Conservation (phyloP, 345 rosid genomes). For the Eutrema yunnanense region DNA sequence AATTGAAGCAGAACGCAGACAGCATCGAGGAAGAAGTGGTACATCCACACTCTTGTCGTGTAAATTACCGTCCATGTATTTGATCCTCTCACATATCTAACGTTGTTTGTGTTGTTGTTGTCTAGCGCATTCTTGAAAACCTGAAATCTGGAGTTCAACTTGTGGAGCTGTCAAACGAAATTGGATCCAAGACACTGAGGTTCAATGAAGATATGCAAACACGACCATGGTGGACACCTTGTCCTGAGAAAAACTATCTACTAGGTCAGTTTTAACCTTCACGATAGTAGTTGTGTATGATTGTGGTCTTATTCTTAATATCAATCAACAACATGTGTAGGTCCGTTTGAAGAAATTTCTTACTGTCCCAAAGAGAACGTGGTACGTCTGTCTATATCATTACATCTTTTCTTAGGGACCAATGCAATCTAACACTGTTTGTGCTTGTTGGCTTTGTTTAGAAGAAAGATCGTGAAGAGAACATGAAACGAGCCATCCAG, state of each 20-base stretch:
- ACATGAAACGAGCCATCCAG: conserved; percentile 41
- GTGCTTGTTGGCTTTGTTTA: conserved; percentile 25
- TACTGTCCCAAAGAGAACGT: conserved; percentile 51
- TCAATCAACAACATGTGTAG: conserved; percentile 33
- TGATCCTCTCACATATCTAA: conserved; percentile 5
- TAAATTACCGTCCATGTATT: not conserved
- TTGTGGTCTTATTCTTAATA: not conserved
- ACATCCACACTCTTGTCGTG: not conserved
- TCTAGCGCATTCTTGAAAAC: conserved; percentile 67
- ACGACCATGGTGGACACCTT: conserved; percentile 98
- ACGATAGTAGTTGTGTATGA: not conserved
- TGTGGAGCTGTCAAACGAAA: conserved; percentile 76
- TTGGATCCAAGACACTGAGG: conserved; percentile 57
- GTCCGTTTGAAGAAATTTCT: conserved; percentile 84
- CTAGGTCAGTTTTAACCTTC: conserved; percentile 45
- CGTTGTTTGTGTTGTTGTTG: not conserved
- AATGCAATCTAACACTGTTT: not conserved
- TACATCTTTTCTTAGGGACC: not conserved
- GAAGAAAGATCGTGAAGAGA: conserved; percentile 68
- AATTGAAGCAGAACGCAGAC: conserved; percentile 71
- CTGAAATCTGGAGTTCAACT: conserved; percentile 59
- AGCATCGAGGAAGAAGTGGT: conserved; percentile 81
- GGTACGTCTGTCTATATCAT: conserved; percentile 37
- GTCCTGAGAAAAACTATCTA: conserved; percentile 69
- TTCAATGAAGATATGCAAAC: conserved; percentile 86